Evolutionary conservation across 75 land plant genomes (phyloP).

Genomic region (Selaginella moellendorffii): DNA sequence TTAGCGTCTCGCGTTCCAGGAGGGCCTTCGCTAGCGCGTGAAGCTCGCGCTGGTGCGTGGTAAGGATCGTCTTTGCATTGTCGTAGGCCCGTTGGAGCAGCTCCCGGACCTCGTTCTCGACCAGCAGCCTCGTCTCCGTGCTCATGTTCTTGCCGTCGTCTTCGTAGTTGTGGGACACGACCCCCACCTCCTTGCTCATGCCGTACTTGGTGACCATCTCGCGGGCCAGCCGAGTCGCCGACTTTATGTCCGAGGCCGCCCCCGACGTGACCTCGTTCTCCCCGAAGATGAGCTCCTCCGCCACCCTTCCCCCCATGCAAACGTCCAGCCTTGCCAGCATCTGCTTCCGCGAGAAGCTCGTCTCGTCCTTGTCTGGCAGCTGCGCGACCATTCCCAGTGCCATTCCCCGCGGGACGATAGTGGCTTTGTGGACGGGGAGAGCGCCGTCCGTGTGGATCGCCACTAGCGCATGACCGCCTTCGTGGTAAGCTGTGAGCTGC

Average conservation of each 20-base stretch:
- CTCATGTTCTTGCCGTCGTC: slow-evolving; percentile 89
- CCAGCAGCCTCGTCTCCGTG: slow-evolving; percentile 84
- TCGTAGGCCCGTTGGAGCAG: slow-evolving; percentile 69
- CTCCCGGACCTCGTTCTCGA: slow-evolving; percentile 74
- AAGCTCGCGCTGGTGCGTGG: slow-evolving; percentile 58
- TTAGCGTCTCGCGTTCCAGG: slow-evolving; percentile 78
- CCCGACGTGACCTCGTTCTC: not conserved
- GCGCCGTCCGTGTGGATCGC: not conserved
- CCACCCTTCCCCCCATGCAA: not conserved
- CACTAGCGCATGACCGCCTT: not conserved
- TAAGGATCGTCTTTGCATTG: slow-evolving; percentile 70
- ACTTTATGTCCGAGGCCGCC: not conserved
- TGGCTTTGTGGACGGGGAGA: not conserved
- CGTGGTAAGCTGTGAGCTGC: slow-evolving; percentile 13
- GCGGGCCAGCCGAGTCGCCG: not conserved
- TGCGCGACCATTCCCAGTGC: not conserved
- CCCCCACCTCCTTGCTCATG: slow-evolving; percentile 88
- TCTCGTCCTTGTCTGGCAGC: not conserved
- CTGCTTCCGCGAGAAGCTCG: slow-evolving; percentile 1
- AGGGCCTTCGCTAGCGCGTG: slow-evolving; percentile 84
- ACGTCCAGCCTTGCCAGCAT: not conserved
- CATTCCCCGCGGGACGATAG: not conserved
- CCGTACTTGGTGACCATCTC: slow-evolving; percentile 54
- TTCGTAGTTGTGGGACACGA: slow-evolving; percentile 72
- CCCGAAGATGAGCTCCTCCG: not conserved